Base-by-base conservation (phyloP, 192 early-diverging fungal species). In the Coemansia sp. region DNA sequence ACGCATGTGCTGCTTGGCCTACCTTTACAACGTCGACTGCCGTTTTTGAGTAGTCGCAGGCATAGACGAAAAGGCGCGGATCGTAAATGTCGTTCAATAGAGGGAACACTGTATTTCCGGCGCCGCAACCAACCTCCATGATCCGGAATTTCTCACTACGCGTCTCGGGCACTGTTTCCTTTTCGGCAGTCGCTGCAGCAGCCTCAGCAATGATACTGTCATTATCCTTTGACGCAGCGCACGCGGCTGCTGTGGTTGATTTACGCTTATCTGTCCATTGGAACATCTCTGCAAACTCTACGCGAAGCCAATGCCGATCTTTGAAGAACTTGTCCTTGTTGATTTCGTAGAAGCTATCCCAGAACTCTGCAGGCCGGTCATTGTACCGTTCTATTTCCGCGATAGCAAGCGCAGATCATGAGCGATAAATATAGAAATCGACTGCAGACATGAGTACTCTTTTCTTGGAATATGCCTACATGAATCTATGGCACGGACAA, bases 301-400 rank as follows among this genome's bases (percentile, higher is more conserved):
- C 63, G 33, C 87, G 85, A 20, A 95, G 85, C 96, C 97, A 99
- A 66, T 96, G 91, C 23, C 97, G 85, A 79, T 99, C 95, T 72
- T 98, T 98, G 79, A 98, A 99, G 81, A 99, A 98, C 58, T 81
- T 82, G 66, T 90, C 91, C 49, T 89, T 86, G 56, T 93, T 93
- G 71, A 85, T 89, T 38, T 84, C 64, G 79, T 92, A 91, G 63
- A 93, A 93, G 54, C 74, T 85, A 71, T 92, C 82, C 89, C 90
- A 93, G 76, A 79, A 90, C 40, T 66, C 57, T 5, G 78, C 77
- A 10, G 90, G 84, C 20, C 83, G 74, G 32, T 52, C 56, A 67
- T 90, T 77, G 75, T 87, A 87, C 43, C 73, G 64, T 22, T 76
- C 80, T 82, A 70, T 9, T 20, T 25, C 9, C 15, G 49, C 7